Conservation (phyloP, 192 early-diverging fungal genomes). For the Spizellomyces sp. region DNA sequence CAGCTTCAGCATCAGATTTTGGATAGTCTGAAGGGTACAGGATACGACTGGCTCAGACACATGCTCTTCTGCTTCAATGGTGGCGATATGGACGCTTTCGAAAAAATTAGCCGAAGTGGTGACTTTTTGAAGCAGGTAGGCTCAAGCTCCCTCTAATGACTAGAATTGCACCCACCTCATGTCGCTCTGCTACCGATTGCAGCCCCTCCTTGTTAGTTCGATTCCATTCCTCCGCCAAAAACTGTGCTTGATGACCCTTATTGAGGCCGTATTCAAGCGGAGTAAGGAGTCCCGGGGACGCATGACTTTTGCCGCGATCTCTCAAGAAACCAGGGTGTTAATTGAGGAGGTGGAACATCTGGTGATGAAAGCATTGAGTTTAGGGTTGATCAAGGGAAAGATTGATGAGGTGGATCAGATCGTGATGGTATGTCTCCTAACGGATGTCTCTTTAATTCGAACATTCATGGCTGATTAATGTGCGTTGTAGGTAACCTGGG, state of each 20-base stretch:
- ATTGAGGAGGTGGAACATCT: constrained; percentile 92
- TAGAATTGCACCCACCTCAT: background rate
- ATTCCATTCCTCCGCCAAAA: constrained; percentile 86
- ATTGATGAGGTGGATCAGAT: constrained; percentile 95
- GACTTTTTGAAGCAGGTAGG: constrained; percentile 68
- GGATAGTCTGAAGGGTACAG: constrained; percentile 72
- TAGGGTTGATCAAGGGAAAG: constrained; percentile 88
- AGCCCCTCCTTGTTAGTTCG: constrained; percentile 82
- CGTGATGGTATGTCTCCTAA: constrained; percentile 58
- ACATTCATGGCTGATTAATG: background rate
- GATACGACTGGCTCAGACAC: constrained; percentile 82
- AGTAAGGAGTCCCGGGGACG: constrained; percentile 69
- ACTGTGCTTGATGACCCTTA: constrained; percentile 95
- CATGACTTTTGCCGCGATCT: constrained; percentile 80
- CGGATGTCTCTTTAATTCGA: background rate
- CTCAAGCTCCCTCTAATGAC: background rate
- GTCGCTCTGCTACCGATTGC: background rate
- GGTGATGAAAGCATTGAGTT: constrained; percentile 95
- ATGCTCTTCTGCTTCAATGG: constrained; percentile 91
- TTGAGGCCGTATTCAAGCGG: constrained; percentile 91
- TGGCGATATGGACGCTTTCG: constrained; percentile 90
- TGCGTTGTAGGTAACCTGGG: constrained; percentile 77
- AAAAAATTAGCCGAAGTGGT: constrained; percentile 62
- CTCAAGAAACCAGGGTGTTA: constrained; percentile 76
- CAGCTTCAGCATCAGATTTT: constrained; percentile 89